Percentiles rank a stretch among this genome's conserved stretches.
Conservation (phyloP, 805 yeast species). For the Candida boleticola region DNA sequence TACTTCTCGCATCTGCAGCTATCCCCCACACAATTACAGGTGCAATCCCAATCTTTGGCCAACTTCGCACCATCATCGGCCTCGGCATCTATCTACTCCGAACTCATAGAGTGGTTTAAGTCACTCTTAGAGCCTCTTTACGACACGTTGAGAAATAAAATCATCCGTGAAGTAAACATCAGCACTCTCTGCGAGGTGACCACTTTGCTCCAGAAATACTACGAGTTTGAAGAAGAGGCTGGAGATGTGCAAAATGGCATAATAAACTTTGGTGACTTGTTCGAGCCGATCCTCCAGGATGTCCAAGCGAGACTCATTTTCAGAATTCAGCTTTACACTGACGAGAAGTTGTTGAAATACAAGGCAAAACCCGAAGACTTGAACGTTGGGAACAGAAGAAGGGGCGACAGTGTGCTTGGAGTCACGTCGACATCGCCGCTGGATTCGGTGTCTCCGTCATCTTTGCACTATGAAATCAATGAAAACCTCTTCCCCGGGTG, state of each 20-base stretch:
- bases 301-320: slow-evolving; percentile 79
- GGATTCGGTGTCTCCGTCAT: slow-evolving; percentile 4
- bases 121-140: slow-evolving; percentile 74
- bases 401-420: slow-evolving; percentile 17
- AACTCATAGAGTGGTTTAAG: slow-evolving; percentile 59
- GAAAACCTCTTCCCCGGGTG: slow-evolving; percentile 44
- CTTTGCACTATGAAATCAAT: slow-evolving; percentile 31
- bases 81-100: slow-evolving; percentile 6
- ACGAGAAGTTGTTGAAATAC: slow-evolving; percentile 63
- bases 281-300: slow-evolving; percentile 71
- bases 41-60: slow-evolving; percentile 8
- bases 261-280: slow-evolving; percentile 55
- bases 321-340: slow-evolving; percentile 71
- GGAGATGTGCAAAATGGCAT: slow-evolving; percentile 16
- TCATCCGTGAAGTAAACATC: slow-evolving; percentile 70
- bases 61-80: neutral
- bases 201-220: slow-evolving; percentile 63
- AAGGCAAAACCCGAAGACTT: slow-evolving; percentile 69
- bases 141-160: slow-evolving; percentile 61
- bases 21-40: neutral
- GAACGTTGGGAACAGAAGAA: slow-evolving; percentile 46
- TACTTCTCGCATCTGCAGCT: slow-evolving; percentile 38
- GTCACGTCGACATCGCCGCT: slow-evolving; percentile 7
- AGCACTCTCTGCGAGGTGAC: slow-evolving; percentile 71
- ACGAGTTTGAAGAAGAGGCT: slow-evolving; percentile 55